These are phyloP conservation scores for Scenedesmus sp. DNA, from an alignment of 163 green algal species.

Conservation along the genomic window DNA sequence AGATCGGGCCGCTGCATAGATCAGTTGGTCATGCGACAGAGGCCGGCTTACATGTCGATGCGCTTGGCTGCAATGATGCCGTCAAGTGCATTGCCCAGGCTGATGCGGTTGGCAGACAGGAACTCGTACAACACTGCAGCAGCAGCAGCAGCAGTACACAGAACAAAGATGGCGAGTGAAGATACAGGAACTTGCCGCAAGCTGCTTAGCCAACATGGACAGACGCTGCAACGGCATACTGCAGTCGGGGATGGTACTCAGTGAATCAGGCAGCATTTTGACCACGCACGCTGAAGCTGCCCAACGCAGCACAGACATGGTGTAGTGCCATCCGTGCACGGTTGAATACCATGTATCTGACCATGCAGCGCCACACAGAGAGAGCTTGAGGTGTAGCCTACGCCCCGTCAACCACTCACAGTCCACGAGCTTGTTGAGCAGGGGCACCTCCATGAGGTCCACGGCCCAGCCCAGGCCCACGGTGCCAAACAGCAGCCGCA, in stretches of 20 bases:
- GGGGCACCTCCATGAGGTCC: slow-evolving; percentile 70
- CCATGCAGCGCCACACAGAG: background rate
- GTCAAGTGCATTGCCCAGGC: slow-evolving; percentile 69
- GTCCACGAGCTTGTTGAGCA: slow-evolving; percentile 71
- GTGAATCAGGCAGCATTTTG: background rate
- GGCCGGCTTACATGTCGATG: slow-evolving; percentile 72
- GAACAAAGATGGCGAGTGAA: background rate
- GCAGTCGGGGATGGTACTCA: too few species aligned
- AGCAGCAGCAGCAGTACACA: slow-evolving; percentile 44
- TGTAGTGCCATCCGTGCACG: too few species aligned
- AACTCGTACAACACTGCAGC: slow-evolving; percentile 73
- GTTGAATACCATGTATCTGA: background rate
- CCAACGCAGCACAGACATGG: too few species aligned
- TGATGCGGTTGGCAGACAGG: slow-evolving; percentile 74
- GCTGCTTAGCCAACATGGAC: background rate
- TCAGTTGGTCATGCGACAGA: background rate
- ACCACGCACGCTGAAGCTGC: background rate
- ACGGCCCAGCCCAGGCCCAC: slow-evolving; percentile 82
- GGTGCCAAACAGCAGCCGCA: slow-evolving; percentile 73
- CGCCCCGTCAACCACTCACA: too few species aligned
- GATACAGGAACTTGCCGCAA: background rate
- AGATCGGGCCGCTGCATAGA: too few species aligned
- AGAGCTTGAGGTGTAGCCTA: too few species aligned
- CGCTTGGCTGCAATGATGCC: slow-evolving; percentile 77
- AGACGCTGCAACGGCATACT: background rate